phyloP scores from a whole-genome alignment of 768 basidiomycete genomes.

The Lanmaoa rubissima region DNA sequence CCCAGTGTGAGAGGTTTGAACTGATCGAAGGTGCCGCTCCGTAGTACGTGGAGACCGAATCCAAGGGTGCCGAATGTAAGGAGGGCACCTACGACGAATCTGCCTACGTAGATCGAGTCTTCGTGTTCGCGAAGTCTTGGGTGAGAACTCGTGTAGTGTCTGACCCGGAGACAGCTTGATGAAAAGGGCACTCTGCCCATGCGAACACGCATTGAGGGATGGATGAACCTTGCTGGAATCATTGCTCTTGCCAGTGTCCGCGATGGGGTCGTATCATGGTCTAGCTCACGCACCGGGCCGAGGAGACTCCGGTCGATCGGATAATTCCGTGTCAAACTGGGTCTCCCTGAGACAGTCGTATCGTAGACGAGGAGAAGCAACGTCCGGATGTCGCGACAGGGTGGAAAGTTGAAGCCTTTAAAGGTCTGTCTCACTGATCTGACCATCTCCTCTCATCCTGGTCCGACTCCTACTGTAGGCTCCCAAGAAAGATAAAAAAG shows the following conservation, averaged over 20 bases:
- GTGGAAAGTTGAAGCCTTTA: conserved; percentile 84
- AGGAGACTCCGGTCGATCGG: background rate
- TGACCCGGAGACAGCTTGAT: background rate
- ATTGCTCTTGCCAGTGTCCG: background rate
- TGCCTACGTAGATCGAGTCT: conserved; percentile 8
- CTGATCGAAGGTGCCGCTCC: background rate
- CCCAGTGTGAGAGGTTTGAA: conserved; percentile 7
- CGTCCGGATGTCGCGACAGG: conserved; percentile 52
- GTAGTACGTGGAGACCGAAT: conserved; percentile 18
- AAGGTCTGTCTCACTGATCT: conserved; percentile 49
- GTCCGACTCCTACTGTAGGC: conserved; percentile 44
- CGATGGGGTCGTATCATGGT: background rate
- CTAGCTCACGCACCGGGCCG: background rate
- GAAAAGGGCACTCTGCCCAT: background rate
- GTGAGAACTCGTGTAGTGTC: background rate
- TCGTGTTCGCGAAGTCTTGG: background rate
- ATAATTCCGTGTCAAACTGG: conserved; percentile 4
- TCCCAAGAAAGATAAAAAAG: conserved; percentile 79
- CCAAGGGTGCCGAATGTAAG: conserved; percentile 21
- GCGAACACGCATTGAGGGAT: background rate
- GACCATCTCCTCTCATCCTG: background rate
- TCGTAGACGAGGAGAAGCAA: background rate
- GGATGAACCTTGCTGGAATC: background rate
- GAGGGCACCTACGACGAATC: conserved; percentile 18
- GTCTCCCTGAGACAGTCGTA: too few relatives aligned